Percentiles rank a stretch among this genome's conserved stretches.
phyloP scores from a whole-genome alignment of 305 asterid species.

The Fraxinus platypoda region DNA sequence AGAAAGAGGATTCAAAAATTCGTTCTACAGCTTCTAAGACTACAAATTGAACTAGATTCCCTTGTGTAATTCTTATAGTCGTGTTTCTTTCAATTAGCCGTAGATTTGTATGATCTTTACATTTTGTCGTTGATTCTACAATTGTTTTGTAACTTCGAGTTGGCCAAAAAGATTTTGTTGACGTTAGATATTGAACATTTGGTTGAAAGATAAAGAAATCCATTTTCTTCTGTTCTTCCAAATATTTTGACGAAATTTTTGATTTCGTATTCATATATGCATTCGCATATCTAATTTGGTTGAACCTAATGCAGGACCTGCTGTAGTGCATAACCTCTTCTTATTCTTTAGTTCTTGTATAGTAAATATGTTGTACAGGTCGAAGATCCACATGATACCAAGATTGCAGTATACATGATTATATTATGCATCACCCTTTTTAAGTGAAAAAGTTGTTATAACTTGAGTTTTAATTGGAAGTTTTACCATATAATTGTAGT shows the following conservation, averaged over 20 bases:
- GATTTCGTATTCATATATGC: not conserved
- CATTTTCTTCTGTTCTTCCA: not conserved
- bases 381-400: not conserved
- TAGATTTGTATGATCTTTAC: not conserved
- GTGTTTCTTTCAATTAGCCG: not conserved
- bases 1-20: constrained; percentile 52
- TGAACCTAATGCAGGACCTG: not conserved
- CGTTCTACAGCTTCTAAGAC: constrained; percentile 42
- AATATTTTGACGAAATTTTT: not conserved
- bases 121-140: not conserved
- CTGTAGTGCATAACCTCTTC: not conserved
- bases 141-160: not conserved
- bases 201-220: not conserved
- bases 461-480: not conserved
- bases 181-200: not conserved
- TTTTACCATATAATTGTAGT: not conserved
- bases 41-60: constrained; percentile 31
- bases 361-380: not conserved
- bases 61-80: not conserved
- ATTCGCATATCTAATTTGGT: not conserved
- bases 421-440: not conserved
- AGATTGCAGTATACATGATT: not conserved
- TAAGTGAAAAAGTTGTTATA: not conserved
- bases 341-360: not conserved
- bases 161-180: not conserved